These are phyloP conservation scores for Brettanomyces bruxellensis DNA, from an alignment of 805 yeast species.

Conservation along the genomic window DNA sequence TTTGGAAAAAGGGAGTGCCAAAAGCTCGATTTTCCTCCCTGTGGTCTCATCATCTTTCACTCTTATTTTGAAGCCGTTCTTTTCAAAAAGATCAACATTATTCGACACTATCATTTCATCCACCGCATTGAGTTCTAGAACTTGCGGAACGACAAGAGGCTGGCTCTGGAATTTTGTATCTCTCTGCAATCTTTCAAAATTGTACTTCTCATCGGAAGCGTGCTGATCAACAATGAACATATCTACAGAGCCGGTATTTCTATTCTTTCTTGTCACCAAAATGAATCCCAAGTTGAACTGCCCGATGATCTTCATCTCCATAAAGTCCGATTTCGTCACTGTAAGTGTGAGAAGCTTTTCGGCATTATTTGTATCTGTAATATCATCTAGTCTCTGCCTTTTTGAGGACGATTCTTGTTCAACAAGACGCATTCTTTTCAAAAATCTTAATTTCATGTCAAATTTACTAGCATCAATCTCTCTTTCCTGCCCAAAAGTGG, in stretches of 20 bases:
- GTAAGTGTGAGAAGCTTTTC: conserved; percentile 51
- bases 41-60: conserved; percentile 42
- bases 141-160: conserved; percentile 51
- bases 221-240: conserved; percentile 92
- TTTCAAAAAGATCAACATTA: conserved; percentile 43
- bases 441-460: background rate
- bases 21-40: conserved; percentile 46
- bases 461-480: background rate
- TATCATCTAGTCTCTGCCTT: conserved; percentile 26
- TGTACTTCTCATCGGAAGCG: conserved; percentile 93
- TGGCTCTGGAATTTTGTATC: conserved; percentile 57
- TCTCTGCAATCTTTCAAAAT: conserved; percentile 64
- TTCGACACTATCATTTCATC: conserved; percentile 72
- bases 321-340: conserved; percentile 66
- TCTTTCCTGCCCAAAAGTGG: background rate
- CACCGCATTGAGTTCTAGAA: conserved; percentile 57
- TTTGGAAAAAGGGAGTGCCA: conserved; percentile 68
- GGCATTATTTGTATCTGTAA: conserved; percentile 39
- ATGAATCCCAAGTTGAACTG: conserved; percentile 95
- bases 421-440: background rate
- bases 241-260: conserved; percentile 31
- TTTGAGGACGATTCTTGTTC: background rate
- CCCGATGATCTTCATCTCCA: conserved; percentile 71
- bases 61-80: conserved; percentile 68
- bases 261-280: conserved; percentile 47